These are phyloP conservation scores for Neurospora tetraspora DNA, from an alignment of 495 filamentous ascomycete species.

Conservation along the genomic window DNA sequence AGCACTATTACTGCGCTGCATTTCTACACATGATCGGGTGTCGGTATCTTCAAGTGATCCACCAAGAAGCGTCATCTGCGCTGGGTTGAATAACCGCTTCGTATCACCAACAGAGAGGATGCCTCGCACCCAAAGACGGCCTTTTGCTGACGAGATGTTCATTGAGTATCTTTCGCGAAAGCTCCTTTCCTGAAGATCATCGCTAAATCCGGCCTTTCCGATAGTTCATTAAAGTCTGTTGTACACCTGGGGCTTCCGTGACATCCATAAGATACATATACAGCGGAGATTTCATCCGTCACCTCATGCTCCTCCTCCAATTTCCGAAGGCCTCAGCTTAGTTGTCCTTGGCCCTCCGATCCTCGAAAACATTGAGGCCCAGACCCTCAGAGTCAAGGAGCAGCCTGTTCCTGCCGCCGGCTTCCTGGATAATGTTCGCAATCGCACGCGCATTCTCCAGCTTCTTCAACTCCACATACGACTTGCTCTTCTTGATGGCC, in stretches of 20 bases:
- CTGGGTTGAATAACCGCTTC: neutral
- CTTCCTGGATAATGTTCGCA: conserved; percentile 71
- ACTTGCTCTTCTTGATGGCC: conserved; percentile 97
- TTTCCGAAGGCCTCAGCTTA: conserved; percentile 9
- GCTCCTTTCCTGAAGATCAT: neutral
- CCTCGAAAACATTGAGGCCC: conserved; percentile 77
- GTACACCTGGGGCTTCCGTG: conserved; percentile 6
- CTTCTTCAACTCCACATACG: conserved; percentile 91
- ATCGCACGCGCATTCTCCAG: conserved; percentile 93
- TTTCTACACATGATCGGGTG: neutral
- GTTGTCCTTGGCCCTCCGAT: conserved; percentile 32
- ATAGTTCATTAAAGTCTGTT: conserved; percentile 7
- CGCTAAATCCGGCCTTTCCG: neutral
- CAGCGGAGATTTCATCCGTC: conserved; percentile 34
- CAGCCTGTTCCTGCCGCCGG: conserved; percentile 84
- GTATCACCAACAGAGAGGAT: neutral
- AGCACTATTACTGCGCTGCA: neutral
- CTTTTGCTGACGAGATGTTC: neutral
- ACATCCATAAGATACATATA: conserved; percentile 26
- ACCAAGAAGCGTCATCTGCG: neutral
- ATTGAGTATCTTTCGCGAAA: neutral
- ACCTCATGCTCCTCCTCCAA: conserved; percentile 5
- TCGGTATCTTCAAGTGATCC: neutral
- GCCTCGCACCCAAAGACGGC: neutral
- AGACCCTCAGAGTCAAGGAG: conserved; percentile 83